Evolutionary conservation across 495 filamentous ascomycete species (phyloP).

Genomic region (Hypoxylon lienhwacheense): DNA sequence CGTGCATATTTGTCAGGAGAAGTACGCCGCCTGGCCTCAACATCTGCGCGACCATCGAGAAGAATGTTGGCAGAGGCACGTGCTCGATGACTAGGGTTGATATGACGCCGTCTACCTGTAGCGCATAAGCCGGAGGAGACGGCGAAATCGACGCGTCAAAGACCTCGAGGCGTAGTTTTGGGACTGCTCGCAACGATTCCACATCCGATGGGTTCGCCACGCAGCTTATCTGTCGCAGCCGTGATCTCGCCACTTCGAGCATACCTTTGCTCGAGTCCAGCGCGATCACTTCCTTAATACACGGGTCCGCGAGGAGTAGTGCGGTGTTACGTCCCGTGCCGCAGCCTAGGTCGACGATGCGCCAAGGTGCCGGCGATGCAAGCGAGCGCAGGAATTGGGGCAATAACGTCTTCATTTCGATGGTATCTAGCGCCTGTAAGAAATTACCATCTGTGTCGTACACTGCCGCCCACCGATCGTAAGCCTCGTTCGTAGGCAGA

Average conservation of each 20-base stretch:
- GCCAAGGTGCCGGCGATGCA: slow-evolving; percentile 39
- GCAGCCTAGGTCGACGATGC: slow-evolving; percentile 64
- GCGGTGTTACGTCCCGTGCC: slow-evolving; percentile 71
- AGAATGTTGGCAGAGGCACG: slow-evolving; percentile 60
- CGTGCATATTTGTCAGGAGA: slow-evolving; percentile 74
- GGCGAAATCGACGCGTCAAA: slow-evolving; percentile 46
- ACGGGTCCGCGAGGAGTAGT: slow-evolving; percentile 50
- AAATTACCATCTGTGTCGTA: slow-evolving; percentile 78
- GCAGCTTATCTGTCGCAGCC: slow-evolving; percentile 34
- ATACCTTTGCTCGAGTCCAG: slow-evolving; percentile 49
- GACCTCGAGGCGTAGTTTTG: slow-evolving; percentile 38
- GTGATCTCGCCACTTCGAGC: slow-evolving; percentile 57
- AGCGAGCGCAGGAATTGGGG: slow-evolving; percentile 54
- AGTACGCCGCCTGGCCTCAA: slow-evolving; percentile 56
- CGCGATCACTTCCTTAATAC: slow-evolving; percentile 35
- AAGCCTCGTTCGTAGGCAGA: slow-evolving; percentile 39
- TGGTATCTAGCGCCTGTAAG: slow-evolving; percentile 67
- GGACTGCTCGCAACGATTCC: neutral
- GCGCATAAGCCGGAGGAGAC: slow-evolving; percentile 13
- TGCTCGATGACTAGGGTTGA: slow-evolving; percentile 74
- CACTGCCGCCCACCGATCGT: slow-evolving; percentile 40
- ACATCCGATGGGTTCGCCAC: neutral
- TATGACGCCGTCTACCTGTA: slow-evolving; percentile 52
- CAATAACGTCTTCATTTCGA: slow-evolving; percentile 58
- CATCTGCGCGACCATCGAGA: slow-evolving; percentile 52